These are phyloP conservation scores for Colletotrichum musicola DNA, from an alignment of 2,329 filamentous ascomycete species.

Conservation along the genomic window DNA sequence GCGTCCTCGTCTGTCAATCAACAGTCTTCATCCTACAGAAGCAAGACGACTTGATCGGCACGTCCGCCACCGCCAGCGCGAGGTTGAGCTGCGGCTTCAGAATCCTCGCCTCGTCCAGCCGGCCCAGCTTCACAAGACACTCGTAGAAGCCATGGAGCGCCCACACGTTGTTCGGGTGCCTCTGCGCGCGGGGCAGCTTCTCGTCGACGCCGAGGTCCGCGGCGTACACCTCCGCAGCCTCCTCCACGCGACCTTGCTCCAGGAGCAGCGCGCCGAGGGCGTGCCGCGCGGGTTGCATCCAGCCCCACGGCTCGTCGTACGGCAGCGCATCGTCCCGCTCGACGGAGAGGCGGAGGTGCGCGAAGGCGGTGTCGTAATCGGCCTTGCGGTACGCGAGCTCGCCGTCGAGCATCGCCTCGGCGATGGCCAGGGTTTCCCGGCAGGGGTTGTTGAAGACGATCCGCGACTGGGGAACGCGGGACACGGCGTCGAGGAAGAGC, in stretches of 20 bases:
- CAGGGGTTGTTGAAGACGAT: slow-evolving; percentile 78
- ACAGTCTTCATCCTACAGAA: slow-evolving; percentile 55
- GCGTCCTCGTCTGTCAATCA: slow-evolving; percentile 34
- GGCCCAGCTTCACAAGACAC: slow-evolving; percentile 70
- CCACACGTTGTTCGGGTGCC: slow-evolving; percentile 82
- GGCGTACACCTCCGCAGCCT: slow-evolving; percentile 69
- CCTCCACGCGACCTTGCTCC: slow-evolving; percentile 71
- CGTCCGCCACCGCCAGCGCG: slow-evolving; percentile 69
- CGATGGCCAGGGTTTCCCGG: slow-evolving; percentile 72
- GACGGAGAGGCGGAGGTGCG: slow-evolving; percentile 68
- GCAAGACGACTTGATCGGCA: slow-evolving; percentile 69
- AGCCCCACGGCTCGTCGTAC: slow-evolving; percentile 83
- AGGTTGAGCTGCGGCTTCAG: slow-evolving; percentile 60
- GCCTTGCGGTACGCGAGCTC: slow-evolving; percentile 78
- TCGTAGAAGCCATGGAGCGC: slow-evolving; percentile 80
- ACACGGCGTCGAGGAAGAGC: slow-evolving; percentile 64
- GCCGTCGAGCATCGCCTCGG: slow-evolving; percentile 76
- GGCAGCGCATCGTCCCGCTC: slow-evolving; percentile 71
- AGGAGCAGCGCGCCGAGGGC: slow-evolving; percentile 77
- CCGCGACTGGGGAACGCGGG: slow-evolving; percentile 68
- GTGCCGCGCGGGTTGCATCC: slow-evolving; percentile 82
- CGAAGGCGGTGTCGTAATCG: slow-evolving; percentile 70
- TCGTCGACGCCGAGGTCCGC: slow-evolving; percentile 72
- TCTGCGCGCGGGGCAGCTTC: slow-evolving; percentile 72
- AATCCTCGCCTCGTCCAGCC: slow-evolving; percentile 53